phyloP scores from a whole-genome alignment of 306 rosid genomes.

The Pyrus pyrifolia region DNA sequence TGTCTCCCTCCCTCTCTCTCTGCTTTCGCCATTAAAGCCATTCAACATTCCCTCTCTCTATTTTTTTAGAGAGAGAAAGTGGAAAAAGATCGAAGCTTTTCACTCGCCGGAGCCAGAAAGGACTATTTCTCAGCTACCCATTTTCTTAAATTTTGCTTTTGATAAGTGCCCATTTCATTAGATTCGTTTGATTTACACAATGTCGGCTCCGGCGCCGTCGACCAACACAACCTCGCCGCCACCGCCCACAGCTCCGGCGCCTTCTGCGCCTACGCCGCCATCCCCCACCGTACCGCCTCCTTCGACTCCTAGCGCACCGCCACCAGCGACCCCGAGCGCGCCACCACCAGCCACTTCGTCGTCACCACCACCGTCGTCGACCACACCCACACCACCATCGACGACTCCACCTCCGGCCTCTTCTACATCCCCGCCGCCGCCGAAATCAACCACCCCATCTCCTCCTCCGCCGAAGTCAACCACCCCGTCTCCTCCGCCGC shows the following conservation, averaged over 20 bases:
- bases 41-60: slow-evolving; percentile 5
- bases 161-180: too few species aligned
- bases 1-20: not conserved
- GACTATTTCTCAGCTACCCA: not conserved
- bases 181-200: not conserved
- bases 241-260: not conserved
- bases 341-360: slow-evolving; percentile 16
- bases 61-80: not conserved
- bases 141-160: not conserved
- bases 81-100: not conserved
- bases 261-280: not conserved
- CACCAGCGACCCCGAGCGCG: slow-evolving; percentile 24
- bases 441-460: not conserved
- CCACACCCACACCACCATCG: slow-evolving; percentile 24
- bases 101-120: not conserved
- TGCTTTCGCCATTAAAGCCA: not conserved
- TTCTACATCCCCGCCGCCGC: slow-evolving; percentile 2
- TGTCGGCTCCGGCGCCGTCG: slow-evolving; percentile 35
- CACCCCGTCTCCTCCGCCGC: slow-evolving; percentile 13
- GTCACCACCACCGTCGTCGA: slow-evolving; percentile 25
- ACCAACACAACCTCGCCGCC: not conserved
- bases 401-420: slow-evolving; percentile 24
- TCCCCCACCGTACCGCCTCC: not conserved
- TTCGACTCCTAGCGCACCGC: slow-evolving; percentile 11
- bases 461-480: slow-evolving; percentile 11